Conservation (phyloP, 768 basidiomycete species). For the Chalciporus pseudorubinellus region DNA sequence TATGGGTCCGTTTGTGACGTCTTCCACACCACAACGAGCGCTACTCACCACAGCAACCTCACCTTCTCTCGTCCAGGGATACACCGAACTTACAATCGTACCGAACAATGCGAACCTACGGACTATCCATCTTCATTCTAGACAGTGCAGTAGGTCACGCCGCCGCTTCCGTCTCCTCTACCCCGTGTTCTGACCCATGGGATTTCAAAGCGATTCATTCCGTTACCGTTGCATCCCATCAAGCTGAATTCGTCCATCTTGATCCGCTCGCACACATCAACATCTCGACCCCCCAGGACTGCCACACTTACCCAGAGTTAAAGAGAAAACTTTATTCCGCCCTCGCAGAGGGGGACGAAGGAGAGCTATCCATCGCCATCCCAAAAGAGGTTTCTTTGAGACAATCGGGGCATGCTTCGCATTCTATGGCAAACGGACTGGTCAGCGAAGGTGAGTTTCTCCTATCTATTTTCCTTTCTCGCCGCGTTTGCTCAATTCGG, state of each 20-base stretch:
- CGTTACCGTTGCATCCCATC: conserved; percentile 68
- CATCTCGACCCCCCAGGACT: conserved; percentile 69
- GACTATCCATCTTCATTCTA: conserved; percentile 84
- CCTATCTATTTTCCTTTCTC: conserved; percentile 7
- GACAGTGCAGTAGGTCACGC: conserved; percentile 72
- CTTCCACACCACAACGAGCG: conserved; percentile 12
- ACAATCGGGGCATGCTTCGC: conserved; percentile 49
- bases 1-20: conserved; percentile 61
- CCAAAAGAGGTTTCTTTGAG: conserved; percentile 68
- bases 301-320: conserved; percentile 87
- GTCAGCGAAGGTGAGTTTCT: conserved; percentile 54
- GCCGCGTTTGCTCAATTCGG: conserved; percentile 3
- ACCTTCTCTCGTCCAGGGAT: conserved; percentile 54
- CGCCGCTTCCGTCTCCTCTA: conserved; percentile 3
- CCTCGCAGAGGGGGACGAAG: conserved; percentile 88
- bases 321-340: conserved; percentile 92
- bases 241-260: conserved; percentile 74
- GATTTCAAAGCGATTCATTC: conserved; percentile 58
- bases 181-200: conserved; percentile 21
- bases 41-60: conserved; percentile 21
- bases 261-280: conserved; percentile 70
- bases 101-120: conserved; percentile 77
- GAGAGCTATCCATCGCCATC: conserved; percentile 88
- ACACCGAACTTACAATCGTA: conserved; percentile 87
- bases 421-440: conserved; percentile 37